These are phyloP conservation scores for Fusarium robinianum DNA, from an alignment of 2,329 filamentous ascomycete species.

Conservation along the genomic window DNA sequence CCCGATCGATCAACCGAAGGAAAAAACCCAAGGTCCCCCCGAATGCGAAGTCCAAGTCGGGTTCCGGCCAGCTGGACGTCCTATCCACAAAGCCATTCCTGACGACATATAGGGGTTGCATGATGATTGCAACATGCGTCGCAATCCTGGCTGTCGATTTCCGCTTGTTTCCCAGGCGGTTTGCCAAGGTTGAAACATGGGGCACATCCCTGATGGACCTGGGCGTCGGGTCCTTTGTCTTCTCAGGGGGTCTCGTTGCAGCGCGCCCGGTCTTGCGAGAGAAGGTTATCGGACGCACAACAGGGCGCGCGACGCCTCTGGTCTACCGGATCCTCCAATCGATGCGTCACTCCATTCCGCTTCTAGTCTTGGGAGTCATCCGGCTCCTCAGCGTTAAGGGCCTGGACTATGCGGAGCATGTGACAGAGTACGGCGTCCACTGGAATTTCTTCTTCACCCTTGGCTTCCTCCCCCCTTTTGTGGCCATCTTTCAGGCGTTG, in stretches of 20 bases:
- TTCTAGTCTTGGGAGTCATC: conserved; percentile 78
- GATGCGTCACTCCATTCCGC: conserved; percentile 78
- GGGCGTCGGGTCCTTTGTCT: conserved; percentile 96
- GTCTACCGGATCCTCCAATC: conserved; percentile 65
- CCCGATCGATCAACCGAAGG: conserved; percentile 40
- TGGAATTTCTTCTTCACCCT: conserved; percentile 99
- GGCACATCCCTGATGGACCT: conserved; percentile 99
- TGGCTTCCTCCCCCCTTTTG: conserved; percentile 83
- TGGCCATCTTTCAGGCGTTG: conserved; percentile 78
- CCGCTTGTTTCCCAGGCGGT: conserved; percentile 85
- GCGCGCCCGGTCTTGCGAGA: conserved; percentile 79
- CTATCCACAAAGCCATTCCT: conserved; percentile 89
- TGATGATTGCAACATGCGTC: conserved; percentile 88
- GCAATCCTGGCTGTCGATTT: conserved; percentile 98
- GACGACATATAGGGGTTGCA: conserved; percentile 85
- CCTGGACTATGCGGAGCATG: conserved; percentile 94
- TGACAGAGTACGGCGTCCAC: conserved; percentile 96
- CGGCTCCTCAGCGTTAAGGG: conserved; percentile 90
- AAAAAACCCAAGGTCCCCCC: conserved; percentile 56
- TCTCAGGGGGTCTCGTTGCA: conserved; percentile 88
- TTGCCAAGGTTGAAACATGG: conserved; percentile 99
- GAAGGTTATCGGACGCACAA: conserved; percentile 55
- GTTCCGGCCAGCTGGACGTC: conserved; percentile 39
- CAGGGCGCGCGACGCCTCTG: conserved; percentile 55
- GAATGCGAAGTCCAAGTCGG: conserved; percentile 44